Conservation (phyloP, 345 rosid genomes). For the Salix brachista region DNA sequence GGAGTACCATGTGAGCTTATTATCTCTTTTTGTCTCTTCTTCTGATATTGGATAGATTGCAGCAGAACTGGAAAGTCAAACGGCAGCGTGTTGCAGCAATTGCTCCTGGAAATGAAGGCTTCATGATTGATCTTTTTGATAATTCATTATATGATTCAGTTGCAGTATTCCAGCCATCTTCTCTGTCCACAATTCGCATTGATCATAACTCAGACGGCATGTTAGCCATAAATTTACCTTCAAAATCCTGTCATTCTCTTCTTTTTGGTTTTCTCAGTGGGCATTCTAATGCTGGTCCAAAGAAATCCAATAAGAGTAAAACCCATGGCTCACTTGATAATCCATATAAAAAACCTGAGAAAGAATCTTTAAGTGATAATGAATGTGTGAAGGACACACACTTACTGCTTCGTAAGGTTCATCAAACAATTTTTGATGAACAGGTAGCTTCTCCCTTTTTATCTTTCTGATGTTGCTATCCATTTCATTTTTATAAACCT, state of each 20-base stretch:
- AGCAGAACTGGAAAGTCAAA: constrained; percentile 97
- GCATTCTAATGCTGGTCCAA: constrained; percentile 26
- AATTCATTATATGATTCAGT: constrained; percentile 50
- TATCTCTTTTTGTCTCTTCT: constrained; percentile 5
- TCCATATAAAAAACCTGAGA: constrained; percentile 32
- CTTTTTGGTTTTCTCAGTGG: constrained; percentile 72
- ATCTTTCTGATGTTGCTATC: constrained; percentile 1
- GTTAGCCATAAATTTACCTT: constrained; percentile 82
- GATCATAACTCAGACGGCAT: constrained; percentile 89
- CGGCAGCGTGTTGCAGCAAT: constrained; percentile 70
- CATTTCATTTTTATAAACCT: constrained; percentile 14
- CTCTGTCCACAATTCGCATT: constrained; percentile 62
- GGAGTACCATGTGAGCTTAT: not conserved
- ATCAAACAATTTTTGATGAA: constrained; percentile 79
- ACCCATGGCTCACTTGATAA: constrained; percentile 20
- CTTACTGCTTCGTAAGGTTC: constrained; percentile 63
- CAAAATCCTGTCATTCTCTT: constrained; percentile 62
- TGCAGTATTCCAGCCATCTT: constrained; percentile 45
- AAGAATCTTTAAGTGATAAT: constrained; percentile 48
- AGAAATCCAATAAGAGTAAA: constrained; percentile 31
- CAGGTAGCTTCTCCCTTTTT: constrained; percentile 42
- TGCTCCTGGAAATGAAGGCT: constrained; percentile 69
- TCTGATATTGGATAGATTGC: constrained; percentile 64
- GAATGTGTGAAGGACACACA: constrained; percentile 62
- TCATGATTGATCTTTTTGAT: constrained; percentile 82